phyloP scores from a whole-genome alignment of 2,329 filamentous ascomycete species.

The Aspergillus sp. region DNA sequence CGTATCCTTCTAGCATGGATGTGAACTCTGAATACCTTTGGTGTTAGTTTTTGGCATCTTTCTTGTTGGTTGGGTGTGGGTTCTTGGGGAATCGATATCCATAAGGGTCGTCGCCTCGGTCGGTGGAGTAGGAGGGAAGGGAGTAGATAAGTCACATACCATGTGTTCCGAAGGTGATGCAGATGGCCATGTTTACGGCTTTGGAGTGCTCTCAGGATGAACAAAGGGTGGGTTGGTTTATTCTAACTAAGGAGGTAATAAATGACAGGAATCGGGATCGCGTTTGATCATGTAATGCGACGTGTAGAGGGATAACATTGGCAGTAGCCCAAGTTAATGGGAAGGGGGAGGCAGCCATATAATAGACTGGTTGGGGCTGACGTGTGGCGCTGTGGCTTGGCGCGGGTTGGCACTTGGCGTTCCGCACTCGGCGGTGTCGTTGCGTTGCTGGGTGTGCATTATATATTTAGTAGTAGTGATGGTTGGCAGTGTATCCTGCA shows the following conservation, averaged over 20 bases:
- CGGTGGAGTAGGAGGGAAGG: background rate
- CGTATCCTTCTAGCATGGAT: constrained; percentile 47
- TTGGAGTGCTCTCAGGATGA: background rate
- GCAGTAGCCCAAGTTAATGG: constrained; percentile 6
- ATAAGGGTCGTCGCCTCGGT: background rate
- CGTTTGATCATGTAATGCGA: background rate
- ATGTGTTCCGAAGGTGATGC: constrained; percentile 47
- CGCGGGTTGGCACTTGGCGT: constrained; percentile 22
- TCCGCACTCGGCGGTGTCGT: background rate
- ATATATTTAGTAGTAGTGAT: background rate
- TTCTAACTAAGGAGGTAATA: too few relatives aligned
- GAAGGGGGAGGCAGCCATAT: constrained; percentile 31
- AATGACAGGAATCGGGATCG: background rate
- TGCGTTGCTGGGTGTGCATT: background rate
- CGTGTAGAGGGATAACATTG: constrained; percentile 5
- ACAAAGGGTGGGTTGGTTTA: background rate
- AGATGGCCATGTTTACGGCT: constrained; percentile 40
- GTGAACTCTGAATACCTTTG: constrained; percentile 42
- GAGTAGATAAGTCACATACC: constrained; percentile 30
- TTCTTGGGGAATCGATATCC: background rate
- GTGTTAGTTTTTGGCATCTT: constrained; percentile 3
- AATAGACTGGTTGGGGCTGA: constrained; percentile 19
- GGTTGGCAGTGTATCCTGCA: too few relatives aligned
- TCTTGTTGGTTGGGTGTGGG: background rate
- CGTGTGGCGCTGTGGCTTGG: constrained; percentile 41